phyloP scores from a whole-genome alignment of 2,329 filamentous ascomycete genomes.

The Pyrenophora seminiperda region DNA sequence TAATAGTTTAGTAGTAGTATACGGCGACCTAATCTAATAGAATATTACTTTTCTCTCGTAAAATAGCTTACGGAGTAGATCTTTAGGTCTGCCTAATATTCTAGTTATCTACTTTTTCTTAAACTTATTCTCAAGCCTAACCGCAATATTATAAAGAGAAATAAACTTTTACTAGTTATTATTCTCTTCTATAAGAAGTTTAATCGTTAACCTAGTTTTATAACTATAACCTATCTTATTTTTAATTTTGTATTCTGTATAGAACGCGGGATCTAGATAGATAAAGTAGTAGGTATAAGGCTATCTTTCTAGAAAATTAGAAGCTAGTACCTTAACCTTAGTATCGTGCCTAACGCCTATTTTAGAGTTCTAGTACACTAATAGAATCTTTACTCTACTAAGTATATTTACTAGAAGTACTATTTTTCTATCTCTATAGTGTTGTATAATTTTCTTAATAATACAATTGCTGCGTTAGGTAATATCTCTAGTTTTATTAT shows the following conservation, averaged over 20 bases:
- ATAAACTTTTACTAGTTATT: slow-evolving; percentile 15
- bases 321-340: slow-evolving; percentile 13
- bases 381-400: slow-evolving; percentile 9
- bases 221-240: slow-evolving; percentile 16
- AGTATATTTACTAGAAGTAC: slow-evolving; percentile 13
- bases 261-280: slow-evolving; percentile 13
- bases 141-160: slow-evolving; percentile 14
- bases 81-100: slow-evolving; percentile 10
- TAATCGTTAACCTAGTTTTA: slow-evolving; percentile 19
- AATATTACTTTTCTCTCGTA: slow-evolving; percentile 7
- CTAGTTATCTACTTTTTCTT: slow-evolving; percentile 9
- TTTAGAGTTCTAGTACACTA: slow-evolving; percentile 20
- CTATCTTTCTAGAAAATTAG: slow-evolving; percentile 3
- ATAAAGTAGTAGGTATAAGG: slow-evolving; percentile 12
- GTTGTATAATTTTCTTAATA: slow-evolving; percentile 14
- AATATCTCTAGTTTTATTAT: slow-evolving; percentile 11
- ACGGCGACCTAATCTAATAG: not conserved
- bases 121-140: slow-evolving; percentile 18
- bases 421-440: slow-evolving; percentile 6
- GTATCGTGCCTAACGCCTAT: slow-evolving; percentile 6
- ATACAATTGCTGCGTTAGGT: slow-evolving; percentile 14
- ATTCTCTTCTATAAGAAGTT: slow-evolving; percentile 10
- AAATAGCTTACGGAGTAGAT: slow-evolving; percentile 10
- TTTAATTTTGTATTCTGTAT: slow-evolving; percentile 6
- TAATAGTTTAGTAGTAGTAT: not conserved